Evolutionary conservation across 129 eudicot genomes (phyloP).

Genomic region (Flaveria robusta): DNA sequence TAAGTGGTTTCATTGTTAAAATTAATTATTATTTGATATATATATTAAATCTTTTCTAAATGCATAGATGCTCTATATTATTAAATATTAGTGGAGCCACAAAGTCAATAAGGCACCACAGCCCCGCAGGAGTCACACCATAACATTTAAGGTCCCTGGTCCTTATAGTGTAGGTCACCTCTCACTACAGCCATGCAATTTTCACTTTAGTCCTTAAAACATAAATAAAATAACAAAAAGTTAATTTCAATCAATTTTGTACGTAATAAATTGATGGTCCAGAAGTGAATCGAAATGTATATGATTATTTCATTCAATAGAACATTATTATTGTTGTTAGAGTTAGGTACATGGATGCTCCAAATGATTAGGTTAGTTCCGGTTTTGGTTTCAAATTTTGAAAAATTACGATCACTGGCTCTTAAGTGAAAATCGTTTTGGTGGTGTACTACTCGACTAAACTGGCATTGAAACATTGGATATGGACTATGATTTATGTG

Average conservation of each 20-base stretch:
- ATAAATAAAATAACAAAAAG: neutral
- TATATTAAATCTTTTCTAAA: too few relatives aligned
- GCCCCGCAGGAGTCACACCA: slow-evolving; percentile 13
- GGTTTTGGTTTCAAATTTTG: too few relatives aligned
- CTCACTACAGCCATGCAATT: slow-evolving; percentile 6
- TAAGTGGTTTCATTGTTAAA: too few relatives aligned
- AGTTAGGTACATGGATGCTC: too few relatives aligned
- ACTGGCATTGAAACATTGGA: too few relatives aligned
- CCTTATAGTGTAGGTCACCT: slow-evolving; percentile 29
- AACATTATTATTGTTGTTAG: neutral
- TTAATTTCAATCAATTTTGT: neutral
- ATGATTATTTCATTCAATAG: neutral
- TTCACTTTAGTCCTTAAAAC: slow-evolving; percentile 18
- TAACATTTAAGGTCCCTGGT: slow-evolving; percentile 21
- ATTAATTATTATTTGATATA: too few relatives aligned
- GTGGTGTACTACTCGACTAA: too few relatives aligned
- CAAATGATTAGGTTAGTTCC: too few relatives aligned
- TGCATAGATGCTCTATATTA: too few relatives aligned
- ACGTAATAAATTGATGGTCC: neutral
- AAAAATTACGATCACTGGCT: too few relatives aligned
- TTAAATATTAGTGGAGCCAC: slow-evolving; percentile 8
- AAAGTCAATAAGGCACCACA: slow-evolving; percentile 22
- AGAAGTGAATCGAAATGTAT: neutral
- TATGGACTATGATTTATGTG: too few relatives aligned
- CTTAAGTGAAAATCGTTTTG: too few relatives aligned